Evolutionary conservation across 2,329 filamentous ascomycete species (phyloP), one percentile per base, ranked within the genome.

Genomic region (Dothistroma septosporum): DNA sequence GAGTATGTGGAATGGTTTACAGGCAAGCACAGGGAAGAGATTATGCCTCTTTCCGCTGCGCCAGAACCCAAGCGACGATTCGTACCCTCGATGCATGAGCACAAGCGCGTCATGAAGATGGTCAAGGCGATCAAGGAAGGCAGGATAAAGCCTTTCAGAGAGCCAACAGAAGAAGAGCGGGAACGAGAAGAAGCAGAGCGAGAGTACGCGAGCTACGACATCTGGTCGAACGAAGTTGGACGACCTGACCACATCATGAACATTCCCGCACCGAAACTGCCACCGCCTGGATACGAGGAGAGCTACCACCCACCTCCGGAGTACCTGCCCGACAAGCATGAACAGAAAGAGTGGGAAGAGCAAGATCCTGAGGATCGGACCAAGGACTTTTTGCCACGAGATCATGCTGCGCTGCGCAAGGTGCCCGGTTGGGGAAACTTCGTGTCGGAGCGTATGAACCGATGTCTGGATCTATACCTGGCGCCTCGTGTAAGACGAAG

Each of bases 31-130:
- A 87, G 91, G 70, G 70, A 74, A 55, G 94, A 99, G 77, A 87
- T 89, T 64, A 97, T 99, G 92, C 94, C 94, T 14, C 76, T 99
- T 60, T 97, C 91, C 73, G 88, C 92, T 50, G 94, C 94, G 0
- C 94, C 94, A 7, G 94, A 99, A 74, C 94, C 94, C 0, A 99
- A 99, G 79, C 85, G 94, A 65, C 87, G 94, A 69, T 99, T 97
- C 75, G 80, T 99, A 10, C 94, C 95, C 7, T 97, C 93, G 52
- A 97, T 97, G 77, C 91, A 99, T 75, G 94, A 99, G 77, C 89
- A 91, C 33, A 97, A 97, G 80, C 86, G 92, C 60, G 86, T 99
- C 55, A 96, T 97, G 86, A 97, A 99, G 79, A 87, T 99, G 70
- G 94, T 97, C 57, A 91, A 90, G 72, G 94, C 94, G 41, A 99